phyloP scores from a whole-genome alignment of 441 rosid genomes.

The Populus hybrid region DNA sequence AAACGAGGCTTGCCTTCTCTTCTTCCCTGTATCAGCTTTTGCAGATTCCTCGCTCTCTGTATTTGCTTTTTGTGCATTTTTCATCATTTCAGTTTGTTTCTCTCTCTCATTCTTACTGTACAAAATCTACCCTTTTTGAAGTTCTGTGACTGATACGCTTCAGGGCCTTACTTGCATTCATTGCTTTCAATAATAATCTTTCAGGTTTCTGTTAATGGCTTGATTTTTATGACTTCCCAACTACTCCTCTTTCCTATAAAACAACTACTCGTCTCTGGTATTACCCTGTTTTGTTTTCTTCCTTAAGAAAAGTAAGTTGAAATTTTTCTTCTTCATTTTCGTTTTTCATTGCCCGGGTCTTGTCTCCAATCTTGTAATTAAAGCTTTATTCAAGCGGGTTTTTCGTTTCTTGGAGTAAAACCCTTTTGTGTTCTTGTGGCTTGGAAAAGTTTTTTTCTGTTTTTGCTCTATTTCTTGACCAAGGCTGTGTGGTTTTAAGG shows the following conservation, averaged over 20 bases:
- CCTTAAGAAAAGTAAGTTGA: not conserved
- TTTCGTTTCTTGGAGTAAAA: slow-evolving; percentile 4
- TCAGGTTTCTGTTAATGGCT: slow-evolving; percentile 20
- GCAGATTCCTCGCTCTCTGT: slow-evolving; percentile 23
- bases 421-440: not conserved
- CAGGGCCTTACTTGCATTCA: not conserved
- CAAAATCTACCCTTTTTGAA: slow-evolving; percentile 10
- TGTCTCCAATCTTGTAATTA: not conserved
- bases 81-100: not conserved
- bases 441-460: slow-evolving; percentile 11
- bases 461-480: slow-evolving; percentile 11
- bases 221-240: slow-evolving; percentile 19
- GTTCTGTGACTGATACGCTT: not conserved
- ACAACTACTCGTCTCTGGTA: slow-evolving; percentile 9
- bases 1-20: slow-evolving; percentile 23
- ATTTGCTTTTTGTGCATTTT: slow-evolving; percentile 8
- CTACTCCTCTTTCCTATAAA: slow-evolving; percentile 14
- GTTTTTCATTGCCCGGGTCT: not conserved
- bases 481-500: slow-evolving; percentile 7
- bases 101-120: not conserved
- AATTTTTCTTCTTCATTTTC: not conserved
- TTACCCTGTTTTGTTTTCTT: not conserved
- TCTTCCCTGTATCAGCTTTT: slow-evolving; percentile 2
- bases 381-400: slow-evolving; percentile 15
- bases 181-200: slow-evolving; percentile 6